A percentile compares a stretch with the other conserved stretches of the same genome.
phyloP scores from a whole-genome alignment of 2,329 filamentous ascomycete genomes.

The Trichoderma koningii region DNA sequence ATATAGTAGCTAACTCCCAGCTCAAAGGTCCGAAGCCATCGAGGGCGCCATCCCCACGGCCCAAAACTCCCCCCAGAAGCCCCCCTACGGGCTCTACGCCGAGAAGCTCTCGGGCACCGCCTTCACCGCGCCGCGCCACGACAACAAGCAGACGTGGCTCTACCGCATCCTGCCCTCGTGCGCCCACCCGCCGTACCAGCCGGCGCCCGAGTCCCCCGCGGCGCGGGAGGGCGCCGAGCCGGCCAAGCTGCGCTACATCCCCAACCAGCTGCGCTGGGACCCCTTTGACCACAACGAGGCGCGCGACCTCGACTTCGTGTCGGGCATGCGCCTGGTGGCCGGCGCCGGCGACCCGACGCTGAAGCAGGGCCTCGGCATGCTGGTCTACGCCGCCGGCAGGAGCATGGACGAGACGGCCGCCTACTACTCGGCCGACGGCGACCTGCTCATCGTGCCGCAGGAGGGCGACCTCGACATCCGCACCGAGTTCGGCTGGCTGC shows the following conservation, averaged over 20 bases:
- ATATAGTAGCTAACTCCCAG: neutral
- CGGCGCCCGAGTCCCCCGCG: constrained; percentile 41
- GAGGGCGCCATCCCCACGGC: constrained; percentile 72
- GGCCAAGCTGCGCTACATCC: constrained; percentile 46
- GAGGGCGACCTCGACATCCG: constrained; percentile 73
- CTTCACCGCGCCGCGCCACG: constrained; percentile 68
- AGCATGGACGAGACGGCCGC: constrained; percentile 74
- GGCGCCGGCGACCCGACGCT: constrained; percentile 77
- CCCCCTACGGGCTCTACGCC: constrained; percentile 75
- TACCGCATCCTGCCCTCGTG: constrained; percentile 70
- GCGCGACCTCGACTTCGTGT: constrained; percentile 53
- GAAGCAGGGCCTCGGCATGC: constrained; percentile 78
- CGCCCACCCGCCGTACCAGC: constrained; percentile 58
- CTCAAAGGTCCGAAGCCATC: constrained; percentile 71
- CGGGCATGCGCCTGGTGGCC: constrained; percentile 67
- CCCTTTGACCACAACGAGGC: constrained; percentile 71
- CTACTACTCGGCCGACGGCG: constrained; percentile 83
- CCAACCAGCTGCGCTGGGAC: constrained; percentile 83
- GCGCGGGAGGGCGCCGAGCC: constrained; percentile 32
- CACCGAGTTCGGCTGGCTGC: constrained; percentile 73
- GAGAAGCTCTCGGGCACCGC: constrained; percentile 76
- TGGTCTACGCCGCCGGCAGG: constrained; percentile 76
- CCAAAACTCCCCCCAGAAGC: constrained; percentile 81
- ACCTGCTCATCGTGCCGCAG: constrained; percentile 75
- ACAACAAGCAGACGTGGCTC: constrained; percentile 72